These are phyloP conservation scores for Polygonum aviculare DNA, from an alignment of 148 eudicot species.

Conservation along the genomic window DNA sequence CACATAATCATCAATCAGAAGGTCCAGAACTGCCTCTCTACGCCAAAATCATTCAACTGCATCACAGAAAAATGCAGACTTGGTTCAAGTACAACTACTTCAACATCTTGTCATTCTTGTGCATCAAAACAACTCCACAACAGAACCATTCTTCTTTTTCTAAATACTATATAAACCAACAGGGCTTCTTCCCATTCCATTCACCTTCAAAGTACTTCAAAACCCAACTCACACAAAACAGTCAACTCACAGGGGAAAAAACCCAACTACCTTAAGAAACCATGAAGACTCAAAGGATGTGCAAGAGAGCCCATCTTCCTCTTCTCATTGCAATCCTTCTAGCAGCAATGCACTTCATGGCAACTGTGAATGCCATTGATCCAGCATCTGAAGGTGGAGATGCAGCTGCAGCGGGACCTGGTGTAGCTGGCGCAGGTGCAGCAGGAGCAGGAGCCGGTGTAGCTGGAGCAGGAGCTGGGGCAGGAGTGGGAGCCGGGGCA, in stretches of 20 bases:
- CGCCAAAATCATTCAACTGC: neutral
- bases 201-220: neutral
- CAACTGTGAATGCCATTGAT: neutral
- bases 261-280: neutral
- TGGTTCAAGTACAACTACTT: slow-evolving; percentile 14
- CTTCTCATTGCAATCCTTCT: slow-evolving; percentile 1
- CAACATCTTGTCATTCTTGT: neutral
- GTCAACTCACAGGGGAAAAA: neutral
- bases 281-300: neutral
- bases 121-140: slow-evolving; percentile 10
- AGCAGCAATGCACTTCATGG: neutral
- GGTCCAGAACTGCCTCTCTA: neutral
- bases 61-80: neutral
- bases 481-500: neutral
- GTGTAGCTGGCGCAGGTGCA: neutral
- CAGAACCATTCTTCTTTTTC: neutral
- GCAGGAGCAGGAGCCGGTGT: slow-evolving; percentile 22
- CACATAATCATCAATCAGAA: neutral
- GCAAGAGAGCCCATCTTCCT: neutral
- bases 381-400: neutral
- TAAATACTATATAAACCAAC: neutral
- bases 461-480: slow-evolving; percentile 11
- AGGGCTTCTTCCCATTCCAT: neutral
- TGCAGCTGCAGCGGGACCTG: neutral
- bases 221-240: neutral